A percentile compares a stretch with the other conserved stretches of the same genome.
Conservation (phyloP, 257 asterid genomes). For the Fraxinus cuspidata region DNA sequence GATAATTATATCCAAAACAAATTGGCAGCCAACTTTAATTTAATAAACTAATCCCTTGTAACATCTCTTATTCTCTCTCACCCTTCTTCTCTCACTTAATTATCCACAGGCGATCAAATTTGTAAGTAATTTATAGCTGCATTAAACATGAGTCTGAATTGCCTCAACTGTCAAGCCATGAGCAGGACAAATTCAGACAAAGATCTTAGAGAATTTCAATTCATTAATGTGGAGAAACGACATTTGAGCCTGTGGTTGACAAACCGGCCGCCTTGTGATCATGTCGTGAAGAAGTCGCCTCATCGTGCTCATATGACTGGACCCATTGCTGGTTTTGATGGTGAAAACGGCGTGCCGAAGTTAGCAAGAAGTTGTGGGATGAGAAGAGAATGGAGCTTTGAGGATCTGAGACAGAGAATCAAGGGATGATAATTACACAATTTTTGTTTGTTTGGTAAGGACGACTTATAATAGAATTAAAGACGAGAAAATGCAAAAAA, state of each 20-base stretch:
- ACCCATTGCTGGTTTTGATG: conserved; percentile 21
- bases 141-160: conserved; percentile 26
- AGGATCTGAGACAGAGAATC: conserved; percentile 35
- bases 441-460: background rate
- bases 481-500: background rate
- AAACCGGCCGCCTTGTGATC: background rate
- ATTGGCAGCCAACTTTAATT: too few species aligned
- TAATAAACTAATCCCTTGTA: too few species aligned
- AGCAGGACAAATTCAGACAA: conserved; percentile 27
- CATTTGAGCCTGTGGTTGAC: conserved; percentile 14
- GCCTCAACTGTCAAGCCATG: conserved; percentile 10
- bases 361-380: conserved; percentile 53
- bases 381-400: conserved; percentile 62
- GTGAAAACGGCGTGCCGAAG: conserved; percentile 26
- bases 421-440: background rate
- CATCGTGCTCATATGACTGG: conserved; percentile 26
- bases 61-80: too few species aligned
- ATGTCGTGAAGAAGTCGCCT: background rate
- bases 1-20: too few species aligned
- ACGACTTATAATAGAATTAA: too few species aligned
- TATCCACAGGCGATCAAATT: too few species aligned
- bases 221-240: conserved; percentile 1
- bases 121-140: too few species aligned
- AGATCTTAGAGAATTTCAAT: conserved; percentile 6
- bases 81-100: too few species aligned